Base-by-base conservation (phyloP, 306 rosid genomes). In the Cicer judaicum region DNA sequence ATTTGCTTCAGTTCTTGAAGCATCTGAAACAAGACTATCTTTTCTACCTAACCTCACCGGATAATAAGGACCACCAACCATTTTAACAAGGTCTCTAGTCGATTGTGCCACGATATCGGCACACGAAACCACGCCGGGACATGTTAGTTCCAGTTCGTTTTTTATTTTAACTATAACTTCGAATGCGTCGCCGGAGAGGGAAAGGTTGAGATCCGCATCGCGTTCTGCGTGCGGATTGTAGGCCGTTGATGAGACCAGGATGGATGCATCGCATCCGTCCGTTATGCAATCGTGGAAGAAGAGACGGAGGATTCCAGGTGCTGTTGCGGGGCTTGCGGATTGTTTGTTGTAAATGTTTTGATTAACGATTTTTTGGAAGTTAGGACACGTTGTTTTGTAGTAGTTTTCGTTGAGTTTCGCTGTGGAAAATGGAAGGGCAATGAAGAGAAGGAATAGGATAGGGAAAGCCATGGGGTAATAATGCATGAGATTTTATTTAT, bases 211-310 rank as follows among this genome's bases (percentile, higher is more conserved):
- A 1, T 83, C 82, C 0, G 89, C 75, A n/a, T 87, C 89, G 0
- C 87, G 81, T 68, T 89, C 93, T 0, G 88, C 88, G 2, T 72
- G 80, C 7, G 84, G 81, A 75, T 9, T 72, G 79, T 83, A 84
- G 3, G 82, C 46, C 0, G 73, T 88, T 46, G 93, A 85, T 5
- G 74, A 14, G 43, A 89, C 0, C 3, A 89, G 83, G 44, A 88
- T 21, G 8, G 93, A 88, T n/a, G 82, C 85, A 6, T 89, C 93
- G 4, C 93, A 87, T 10, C 89, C 93, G 1, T 82, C 87, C 1
- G 85, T 80, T 43, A 89, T 38, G 83, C 91, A 89, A 56, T 89
- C 93, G 19, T 89, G 89, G 82, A 89, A 87, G 82, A 89, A 87
- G 52, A 87, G 72, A 29, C 89, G 83, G 7, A 89, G 83, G 10